Percentiles rank a stretch among this genome's conserved stretches.
These are phyloP conservation scores for Aspergillus alliaceus DNA, from an alignment of 2,329 filamentous ascomycete genomes.

Conservation along the genomic window DNA sequence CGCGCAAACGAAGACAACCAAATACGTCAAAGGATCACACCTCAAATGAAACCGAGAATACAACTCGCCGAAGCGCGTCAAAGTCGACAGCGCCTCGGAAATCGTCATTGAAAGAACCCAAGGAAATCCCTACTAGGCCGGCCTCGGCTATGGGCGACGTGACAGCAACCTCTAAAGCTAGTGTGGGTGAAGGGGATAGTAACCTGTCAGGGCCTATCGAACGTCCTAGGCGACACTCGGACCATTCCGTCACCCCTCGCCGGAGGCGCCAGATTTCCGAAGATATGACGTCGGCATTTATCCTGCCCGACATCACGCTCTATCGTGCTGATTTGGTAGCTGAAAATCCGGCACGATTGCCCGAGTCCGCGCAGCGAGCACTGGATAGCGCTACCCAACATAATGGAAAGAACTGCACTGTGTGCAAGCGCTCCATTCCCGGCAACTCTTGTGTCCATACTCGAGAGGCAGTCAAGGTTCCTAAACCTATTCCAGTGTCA, in stretches of 20 bases:
- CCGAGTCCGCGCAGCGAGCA: constrained; percentile 41
- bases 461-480: constrained; percentile 42
- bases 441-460: constrained; percentile 36
- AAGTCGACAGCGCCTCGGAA: constrained; percentile 49
- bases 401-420: constrained; percentile 56
- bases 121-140: constrained; percentile 33
- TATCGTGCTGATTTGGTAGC: constrained; percentile 29
- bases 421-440: constrained; percentile 50
- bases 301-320: constrained; percentile 63
- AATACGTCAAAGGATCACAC: constrained; percentile 29
- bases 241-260: constrained; percentile 51
- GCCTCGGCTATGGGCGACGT: constrained; percentile 37
- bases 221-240: constrained; percentile 40
- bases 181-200: constrained; percentile 27
- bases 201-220: constrained; percentile 30
- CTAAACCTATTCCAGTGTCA: constrained; percentile 53
- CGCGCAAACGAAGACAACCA: constrained; percentile 42
- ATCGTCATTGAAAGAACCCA: constrained; percentile 56
- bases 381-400: constrained; percentile 48
- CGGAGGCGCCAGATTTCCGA: constrained; percentile 50
- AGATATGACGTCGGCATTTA: constrained; percentile 65
- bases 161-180: constrained; percentile 31
- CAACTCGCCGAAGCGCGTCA: constrained; percentile 38
- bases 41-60: constrained; percentile 41
- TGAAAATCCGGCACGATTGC: constrained; percentile 33